Base-by-base conservation (phyloP, 768 basidiomycete genomes). In the Calvatia gigantea region DNA sequence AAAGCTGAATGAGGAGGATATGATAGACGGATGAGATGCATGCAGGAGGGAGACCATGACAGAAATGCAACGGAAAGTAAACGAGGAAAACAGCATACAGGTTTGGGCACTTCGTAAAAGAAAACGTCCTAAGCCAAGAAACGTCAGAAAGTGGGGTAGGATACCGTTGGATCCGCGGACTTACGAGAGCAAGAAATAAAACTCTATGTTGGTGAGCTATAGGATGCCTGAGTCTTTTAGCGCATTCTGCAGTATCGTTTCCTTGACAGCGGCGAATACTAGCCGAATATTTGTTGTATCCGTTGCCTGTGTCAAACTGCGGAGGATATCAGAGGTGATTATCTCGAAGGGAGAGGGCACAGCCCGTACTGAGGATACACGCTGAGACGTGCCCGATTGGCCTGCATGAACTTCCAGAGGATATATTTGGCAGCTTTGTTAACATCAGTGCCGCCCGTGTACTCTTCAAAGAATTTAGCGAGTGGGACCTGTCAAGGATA, bases 401-500 rank as follows among this genome's bases (percentile, higher is more conserved):
- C 87, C 69, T 96, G 91, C 79, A 94, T 94, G 63, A 96, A 98
- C 64, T 89, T 75, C 94, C 93, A 97, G 33, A 98, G 74, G 51
- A 98, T 94, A 60, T 92, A 96, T 62, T 94, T 94, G 0, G 94
- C 92, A 1, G 92, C 93, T 69, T 95, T 95, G 74, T 93, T 94
- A 69, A 95, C 90, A 64, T 95, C 91, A 3, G 85, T 70, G 3
- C 92, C 92, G 29, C 91, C 91, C 0, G 89, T 89, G 68, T 95
- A 95, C 64, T 94, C 93, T 3, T 91, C 84, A 69, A 94, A 94
- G 67, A 87, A 88, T 39, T 75, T 73, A 58, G 89, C 87, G n/a
- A 92, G 69, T 3, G 88, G 87, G 0, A 88, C 81, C 85, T 87
- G 62, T 15, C 12, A 28, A 21, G 27, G 21, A 17, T n/a, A 37